A percentile compares a stretch with the other conserved stretches of the same genome.
Conservation (phyloP, 2,329 filamentous ascomycete species). For the Tolypocladium album region DNA sequence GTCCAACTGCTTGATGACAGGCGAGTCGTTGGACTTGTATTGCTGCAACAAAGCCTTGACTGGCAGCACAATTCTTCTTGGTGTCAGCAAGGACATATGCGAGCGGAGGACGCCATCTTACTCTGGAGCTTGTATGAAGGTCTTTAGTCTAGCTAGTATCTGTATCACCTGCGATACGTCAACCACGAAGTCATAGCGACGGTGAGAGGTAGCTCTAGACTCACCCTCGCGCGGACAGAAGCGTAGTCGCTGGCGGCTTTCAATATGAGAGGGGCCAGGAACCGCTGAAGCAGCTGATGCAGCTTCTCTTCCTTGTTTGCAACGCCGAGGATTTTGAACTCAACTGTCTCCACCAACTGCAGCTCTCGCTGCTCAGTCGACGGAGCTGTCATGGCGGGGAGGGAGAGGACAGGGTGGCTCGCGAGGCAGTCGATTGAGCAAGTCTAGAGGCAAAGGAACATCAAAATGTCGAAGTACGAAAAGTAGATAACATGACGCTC, state of each 20-base stretch:
- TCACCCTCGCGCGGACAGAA: slow-evolving; percentile 67
- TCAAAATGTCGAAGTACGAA: background rate
- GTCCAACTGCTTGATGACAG: slow-evolving; percentile 79
- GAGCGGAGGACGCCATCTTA: slow-evolving; percentile 15
- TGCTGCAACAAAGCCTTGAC: slow-evolving; percentile 78
- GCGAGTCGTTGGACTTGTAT: slow-evolving; percentile 66
- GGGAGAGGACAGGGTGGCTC: background rate
- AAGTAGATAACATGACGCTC: background rate
- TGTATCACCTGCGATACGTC: slow-evolving; percentile 31
- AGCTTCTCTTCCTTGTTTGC: slow-evolving; percentile 79
- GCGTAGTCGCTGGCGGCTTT: slow-evolving; percentile 77
- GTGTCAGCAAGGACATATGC: slow-evolving; percentile 1
- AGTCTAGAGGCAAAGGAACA: no score
- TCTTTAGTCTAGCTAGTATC: slow-evolving; percentile 40
- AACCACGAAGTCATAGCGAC: background rate
- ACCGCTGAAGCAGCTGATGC: slow-evolving; percentile 64
- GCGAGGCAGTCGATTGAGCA: background rate
- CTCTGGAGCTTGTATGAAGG: slow-evolving; percentile 41
- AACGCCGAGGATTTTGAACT: slow-evolving; percentile 67
- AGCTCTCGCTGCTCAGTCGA: slow-evolving; percentile 61
- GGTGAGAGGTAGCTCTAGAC: slow-evolving; percentile 1
- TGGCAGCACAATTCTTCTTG: slow-evolving; percentile 58
- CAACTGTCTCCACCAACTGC: slow-evolving; percentile 72
- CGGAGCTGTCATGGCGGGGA: slow-evolving; percentile 21
- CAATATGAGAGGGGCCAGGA: slow-evolving; percentile 70